These are phyloP conservation scores for Nakaseomyces sp. DNA, from an alignment of 1,139 yeast genomes.

Conservation along the genomic window DNA sequence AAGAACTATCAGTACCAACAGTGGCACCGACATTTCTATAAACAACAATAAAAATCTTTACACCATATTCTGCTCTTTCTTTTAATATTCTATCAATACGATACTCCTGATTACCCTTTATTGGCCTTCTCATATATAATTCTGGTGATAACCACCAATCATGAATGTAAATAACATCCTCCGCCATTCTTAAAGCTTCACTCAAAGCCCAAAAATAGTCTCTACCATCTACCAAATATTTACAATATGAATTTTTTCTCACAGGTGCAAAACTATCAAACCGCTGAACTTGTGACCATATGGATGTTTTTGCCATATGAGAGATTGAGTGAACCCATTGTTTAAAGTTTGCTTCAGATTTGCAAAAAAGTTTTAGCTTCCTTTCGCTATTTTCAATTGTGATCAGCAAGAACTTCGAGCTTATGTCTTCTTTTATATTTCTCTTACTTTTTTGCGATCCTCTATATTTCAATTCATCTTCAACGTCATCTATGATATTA, in stretches of 20 bases:
- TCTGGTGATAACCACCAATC: slow-evolving; percentile 99
- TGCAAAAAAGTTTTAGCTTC: slow-evolving; percentile 63
- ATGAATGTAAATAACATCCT: slow-evolving; percentile 87
- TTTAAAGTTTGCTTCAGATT: slow-evolving; percentile 59
- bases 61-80: slow-evolving; percentile 90
- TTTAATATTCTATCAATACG: slow-evolving; percentile 82
- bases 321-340: slow-evolving; percentile 72
- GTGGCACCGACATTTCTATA: slow-evolving; percentile 92
- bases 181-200: slow-evolving; percentile 86
- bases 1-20: slow-evolving; percentile 86
- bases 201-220: slow-evolving; percentile 97
- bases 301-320: slow-evolving; percentile 56
- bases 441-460: slow-evolving; percentile 29
- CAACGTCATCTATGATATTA: slow-evolving; percentile 23
- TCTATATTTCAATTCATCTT: slow-evolving; percentile 19
- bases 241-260: slow-evolving; percentile 75
- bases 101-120: slow-evolving; percentile 91
- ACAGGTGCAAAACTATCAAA: slow-evolving; percentile 92
- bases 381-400: slow-evolving; percentile 77
- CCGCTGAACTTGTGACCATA: slow-evolving; percentile 67
- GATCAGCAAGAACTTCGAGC: slow-evolving; percentile 39
- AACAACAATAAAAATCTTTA: slow-evolving; percentile 84
- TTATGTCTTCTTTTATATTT: slow-evolving; percentile 25
- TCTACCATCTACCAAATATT: slow-evolving; percentile 95
- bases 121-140: slow-evolving; percentile 83